Conservation (phyloP, 1,284 basidiomycete species). For the Ganoderma sinense region DNA sequence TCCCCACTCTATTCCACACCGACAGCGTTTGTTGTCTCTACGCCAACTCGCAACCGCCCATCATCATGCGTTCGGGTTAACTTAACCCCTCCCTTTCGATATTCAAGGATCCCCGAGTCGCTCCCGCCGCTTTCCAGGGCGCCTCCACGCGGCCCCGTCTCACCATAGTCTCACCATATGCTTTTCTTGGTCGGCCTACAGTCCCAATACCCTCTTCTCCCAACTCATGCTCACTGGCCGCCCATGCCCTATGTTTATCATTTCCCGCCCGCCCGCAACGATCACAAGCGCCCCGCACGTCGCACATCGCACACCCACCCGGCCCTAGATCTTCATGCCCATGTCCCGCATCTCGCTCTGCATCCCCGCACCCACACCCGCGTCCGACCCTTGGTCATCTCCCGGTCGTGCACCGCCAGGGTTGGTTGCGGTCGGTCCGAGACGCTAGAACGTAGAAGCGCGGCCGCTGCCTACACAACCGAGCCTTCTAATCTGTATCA, state of each 20-base stretch:
- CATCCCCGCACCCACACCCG: not conserved
- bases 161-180: not conserved
- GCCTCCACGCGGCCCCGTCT: not conserved
- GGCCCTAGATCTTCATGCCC: not conserved
- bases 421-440: not conserved
- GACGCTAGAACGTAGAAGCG: not conserved
- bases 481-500: not conserved
- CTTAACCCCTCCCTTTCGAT: conserved; percentile 3
- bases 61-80: not conserved
- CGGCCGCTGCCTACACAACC: not conserved
- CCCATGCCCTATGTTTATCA: not conserved
- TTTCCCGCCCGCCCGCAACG: not conserved
- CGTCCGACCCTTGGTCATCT: not conserved
- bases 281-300: not conserved
- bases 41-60: not conserved
- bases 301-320: not conserved
- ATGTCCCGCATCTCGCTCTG: not conserved
- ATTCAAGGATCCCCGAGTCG: not conserved
- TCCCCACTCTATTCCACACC: not conserved
- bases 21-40: not conserved
- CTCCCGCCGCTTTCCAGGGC: not conserved
- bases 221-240: not conserved
- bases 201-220: not conserved
- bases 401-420: not conserved
- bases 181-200: not conserved